Evolutionary conservation across 495 filamentous ascomycete genomes (phyloP), one percentile per base, ranked within the genome.

Genomic region (Aspergillus ostianus): DNA sequence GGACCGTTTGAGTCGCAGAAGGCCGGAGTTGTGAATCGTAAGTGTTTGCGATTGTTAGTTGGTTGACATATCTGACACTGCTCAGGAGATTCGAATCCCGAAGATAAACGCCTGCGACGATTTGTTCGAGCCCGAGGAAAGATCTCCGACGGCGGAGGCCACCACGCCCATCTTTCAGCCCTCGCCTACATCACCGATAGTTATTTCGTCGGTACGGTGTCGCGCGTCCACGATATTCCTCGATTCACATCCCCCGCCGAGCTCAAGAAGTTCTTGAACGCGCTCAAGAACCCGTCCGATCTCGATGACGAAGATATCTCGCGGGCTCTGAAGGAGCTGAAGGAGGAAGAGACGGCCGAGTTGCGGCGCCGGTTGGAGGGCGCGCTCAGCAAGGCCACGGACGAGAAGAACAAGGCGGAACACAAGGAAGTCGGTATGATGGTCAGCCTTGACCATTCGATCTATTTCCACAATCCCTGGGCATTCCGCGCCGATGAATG

Each of bases 101-200:
- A 90, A 50, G 77, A 86, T 49, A 91, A 90, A 70, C 84, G 81
- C 63, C 80, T 87, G 18, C 82, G 90, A 49, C 88, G 90, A 62
- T 97, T 91, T 85, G 78, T 96, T 51, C 87, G 89, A 41, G 86
- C 90, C 3, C 82, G 88, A 21, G 91, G 92, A 46, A 75, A 71
- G 19, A 92, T 98, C 60, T 86, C 83, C 47, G 75, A 83, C 1
- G 71, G 79, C n/a, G 89, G 89, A 29, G 89, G 90, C n/a, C 81
- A 85, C 63, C 81, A 87, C 53, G 89, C 91, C 10, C 92, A 97
- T 66, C 77, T 96, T 10, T 85, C 82, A 48, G 94, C 94, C 18
- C 80, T 98, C 44, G 94, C 94, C 18, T 98, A 98, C 73, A 89
- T 97, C 70, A 89, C 86, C 29, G 94, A 98, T 73, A 87, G 82